Base-by-base conservation (phyloP, 805 yeast genomes). In the Pichia californica region DNA sequence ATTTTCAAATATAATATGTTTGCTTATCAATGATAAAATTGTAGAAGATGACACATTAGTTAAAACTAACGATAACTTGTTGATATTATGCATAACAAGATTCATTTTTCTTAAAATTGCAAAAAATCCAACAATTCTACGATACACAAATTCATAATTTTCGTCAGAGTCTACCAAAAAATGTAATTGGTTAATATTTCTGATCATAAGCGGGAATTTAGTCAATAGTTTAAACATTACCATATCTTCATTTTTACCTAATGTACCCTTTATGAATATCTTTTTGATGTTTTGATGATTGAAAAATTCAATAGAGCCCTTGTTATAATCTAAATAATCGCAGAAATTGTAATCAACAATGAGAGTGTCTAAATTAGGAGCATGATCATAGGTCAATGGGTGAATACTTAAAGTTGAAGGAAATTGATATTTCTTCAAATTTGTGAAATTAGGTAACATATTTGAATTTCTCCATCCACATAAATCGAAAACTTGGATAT, bases 211-310 rank as follows among this genome's bases (percentile, higher is more conserved):
- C 3, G 64, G 63, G 31, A 41, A 53, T 19, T 51, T 53, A 1
- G 65, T 62, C 15, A 62, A 28, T 16, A 62, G 40, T 39, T 54
- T 50, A 40, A 55, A 61, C 7, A 62, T 53, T 5, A 61, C 56
- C 59, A 62, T 55, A 46, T 62, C 66, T 47, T 62, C 66, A 45
- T 61, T 62, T n/a, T 45, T 45, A 1, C 56, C 63, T n/a, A 61
- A 40, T n/a, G 48, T 52, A 3, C 62, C 63, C 15, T 51, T 47
- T 31, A 62, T 50, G 19, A 52, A 54, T 3, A 62, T 29, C 13
- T 36, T 37, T 15, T 43, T 44, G 7, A 62, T 44, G 5, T 49
- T 41, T 9, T 49, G 36, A 29, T 52, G 34, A 43, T 57, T 51
- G 28, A 61, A 46, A 29, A 60, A 60, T 31, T 48, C 48, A 19